Conservation (phyloP, 2,329 filamentous ascomycete genomes). For the Botrytis galanthina region DNA sequence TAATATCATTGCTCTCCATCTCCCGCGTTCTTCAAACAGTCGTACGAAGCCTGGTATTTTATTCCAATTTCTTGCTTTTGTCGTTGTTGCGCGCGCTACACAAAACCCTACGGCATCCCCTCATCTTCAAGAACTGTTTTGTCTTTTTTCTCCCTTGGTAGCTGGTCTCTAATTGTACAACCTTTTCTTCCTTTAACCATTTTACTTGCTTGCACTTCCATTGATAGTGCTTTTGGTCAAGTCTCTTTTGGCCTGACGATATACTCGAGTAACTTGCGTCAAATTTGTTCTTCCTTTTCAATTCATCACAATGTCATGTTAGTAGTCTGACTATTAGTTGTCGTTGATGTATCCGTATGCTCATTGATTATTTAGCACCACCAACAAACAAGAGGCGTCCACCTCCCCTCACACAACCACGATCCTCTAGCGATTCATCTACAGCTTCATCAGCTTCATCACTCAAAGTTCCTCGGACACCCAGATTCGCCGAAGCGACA, state of each 20-base stretch:
- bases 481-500: conserved; percentile 79
- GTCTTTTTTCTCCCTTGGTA: conserved; percentile 33
- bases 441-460: conserved; percentile 43
- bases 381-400: conserved; percentile 34
- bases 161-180: conserved; percentile 38
- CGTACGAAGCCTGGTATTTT: conserved; percentile 31
- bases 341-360: conserved; percentile 13
- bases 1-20: conserved; percentile 31
- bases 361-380: conserved; percentile 22
- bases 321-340: conserved; percentile 20
- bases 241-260: conserved; percentile 17
- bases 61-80: conserved; percentile 34
- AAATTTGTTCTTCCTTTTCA: conserved; percentile 23
- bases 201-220: conserved; percentile 22
- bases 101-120: conserved; percentile 36
- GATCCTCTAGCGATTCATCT: conserved; percentile 45
- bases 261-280: conserved; percentile 20
- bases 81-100: conserved; percentile 33
- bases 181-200: conserved; percentile 34
- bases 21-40: conserved; percentile 29
- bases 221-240: conserved; percentile 14
- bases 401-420: conserved; percentile 30
- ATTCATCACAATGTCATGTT: conserved; percentile 31
- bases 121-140: conserved; percentile 28
- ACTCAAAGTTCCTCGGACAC: conserved; percentile 66